Conservation (phyloP, 495 filamentous ascomycete genomes). For the Hamigera avellanea region DNA sequence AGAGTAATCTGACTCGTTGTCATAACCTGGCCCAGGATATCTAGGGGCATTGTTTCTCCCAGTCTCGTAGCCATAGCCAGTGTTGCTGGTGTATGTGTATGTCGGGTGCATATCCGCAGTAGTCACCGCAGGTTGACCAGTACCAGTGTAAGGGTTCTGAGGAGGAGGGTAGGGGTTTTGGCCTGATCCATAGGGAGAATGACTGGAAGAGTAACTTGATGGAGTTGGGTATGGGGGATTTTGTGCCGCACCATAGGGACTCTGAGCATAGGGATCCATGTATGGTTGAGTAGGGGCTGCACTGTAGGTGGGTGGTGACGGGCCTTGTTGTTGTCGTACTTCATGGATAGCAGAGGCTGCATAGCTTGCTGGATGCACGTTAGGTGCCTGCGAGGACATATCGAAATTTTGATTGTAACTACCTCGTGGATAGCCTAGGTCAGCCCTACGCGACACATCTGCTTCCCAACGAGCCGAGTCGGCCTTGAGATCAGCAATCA, state of each 20-base stretch:
- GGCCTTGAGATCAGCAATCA: constrained; percentile 76
- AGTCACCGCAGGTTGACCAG: constrained; percentile 25
- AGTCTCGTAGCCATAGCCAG: constrained; percentile 30
- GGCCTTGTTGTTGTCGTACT: constrained; percentile 23
- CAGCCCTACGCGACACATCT: constrained; percentile 45
- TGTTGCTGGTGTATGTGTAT: constrained; percentile 28
- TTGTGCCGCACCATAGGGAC: constrained; percentile 24
- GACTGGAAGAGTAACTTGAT: constrained; percentile 24
- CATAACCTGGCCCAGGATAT: constrained; percentile 36
- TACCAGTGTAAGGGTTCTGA: constrained; percentile 26
- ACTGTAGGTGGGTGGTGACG: constrained; percentile 28
- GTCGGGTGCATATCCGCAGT: constrained; percentile 26
- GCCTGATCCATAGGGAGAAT: constrained; percentile 27
- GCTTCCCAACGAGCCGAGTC: constrained; percentile 74
- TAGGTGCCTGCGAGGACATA: constrained; percentile 25
- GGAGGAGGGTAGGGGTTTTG: constrained; percentile 24
- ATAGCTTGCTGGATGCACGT: constrained; percentile 25
- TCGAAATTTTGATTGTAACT: constrained; percentile 34
- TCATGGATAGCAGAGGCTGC: constrained; percentile 24
- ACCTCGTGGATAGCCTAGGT: constrained; percentile 35
- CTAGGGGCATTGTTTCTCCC: constrained; percentile 35
- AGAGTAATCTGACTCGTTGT: constrained; percentile 33
- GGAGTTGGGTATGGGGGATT: constrained; percentile 24
- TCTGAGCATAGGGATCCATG: constrained; percentile 26
- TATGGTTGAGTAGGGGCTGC: constrained; percentile 23